Evolutionary conservation across 768 basidiomycete species (phyloP).

Genomic region (Tylopilus cervinicoccineus): DNA sequence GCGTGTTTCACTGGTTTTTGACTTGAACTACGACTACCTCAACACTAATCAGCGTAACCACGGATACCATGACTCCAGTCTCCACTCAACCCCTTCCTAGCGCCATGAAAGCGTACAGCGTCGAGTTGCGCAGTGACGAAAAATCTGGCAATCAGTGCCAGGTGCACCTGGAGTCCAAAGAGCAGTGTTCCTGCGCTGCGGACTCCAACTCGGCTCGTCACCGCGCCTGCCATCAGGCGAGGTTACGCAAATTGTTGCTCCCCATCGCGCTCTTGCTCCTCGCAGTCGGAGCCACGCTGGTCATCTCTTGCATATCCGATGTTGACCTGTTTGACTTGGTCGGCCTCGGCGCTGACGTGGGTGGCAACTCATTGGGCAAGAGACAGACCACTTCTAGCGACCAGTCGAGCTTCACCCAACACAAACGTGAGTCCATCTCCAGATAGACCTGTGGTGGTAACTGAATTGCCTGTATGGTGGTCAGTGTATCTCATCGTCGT

Average conservation of each 20-base stretch:
- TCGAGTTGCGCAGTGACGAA: constrained; percentile 8
- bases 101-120: constrained; percentile 19
- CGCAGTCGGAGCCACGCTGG: constrained; percentile 27
- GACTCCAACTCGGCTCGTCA: constrained; percentile 23
- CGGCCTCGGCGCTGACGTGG: constrained; percentile 26
- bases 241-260: constrained; percentile 33
- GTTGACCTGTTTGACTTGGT: constrained; percentile 20
- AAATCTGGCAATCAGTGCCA: constrained; percentile 23
- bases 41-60: constrained; percentile 2
- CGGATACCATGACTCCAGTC: constrained; percentile 23
- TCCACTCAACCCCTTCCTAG: constrained; percentile 26
- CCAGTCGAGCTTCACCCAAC: constrained; percentile 33
- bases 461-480: not conserved
- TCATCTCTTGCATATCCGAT: constrained; percentile 30
- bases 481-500: constrained; percentile 61
- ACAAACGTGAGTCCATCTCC: constrained; percentile 37
- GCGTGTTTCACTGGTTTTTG: not conserved
- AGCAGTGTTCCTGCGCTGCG: constrained; percentile 19
- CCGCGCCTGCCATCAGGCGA: constrained; percentile 30
- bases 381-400: constrained; percentile 17
- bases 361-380: constrained; percentile 28
- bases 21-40: constrained; percentile 2
- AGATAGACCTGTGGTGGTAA: not conserved
- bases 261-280: constrained; percentile 34
- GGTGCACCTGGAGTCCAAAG: constrained; percentile 16